Evolutionary conservation across 768 basidiomycete species (phyloP), one percentile per base, ranked within the genome.

Genomic region (Panaeolus papilionaceus): DNA sequence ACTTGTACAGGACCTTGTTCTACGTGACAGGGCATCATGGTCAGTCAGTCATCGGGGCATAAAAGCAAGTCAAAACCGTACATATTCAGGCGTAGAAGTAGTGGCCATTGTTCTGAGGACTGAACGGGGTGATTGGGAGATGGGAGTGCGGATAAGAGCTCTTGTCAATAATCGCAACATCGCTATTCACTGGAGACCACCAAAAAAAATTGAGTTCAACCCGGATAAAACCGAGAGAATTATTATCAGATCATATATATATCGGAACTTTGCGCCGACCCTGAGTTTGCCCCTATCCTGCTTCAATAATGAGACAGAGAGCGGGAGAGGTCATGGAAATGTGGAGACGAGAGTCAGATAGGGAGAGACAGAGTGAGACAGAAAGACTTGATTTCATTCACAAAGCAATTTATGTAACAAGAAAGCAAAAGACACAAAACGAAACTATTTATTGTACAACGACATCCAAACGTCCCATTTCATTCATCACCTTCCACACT

Each of bases 1-100:
- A 89, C 62, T 88, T 83, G 82, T 99, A 99, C 72, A 99, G 87
- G 58, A 88, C 84, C 80, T 92, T 92, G 91, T 99, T 99, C 97
- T 99, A 74, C 38, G 64, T 65, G 14, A 16, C 12, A 16, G 26
- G 28, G 20, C 47, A 62, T 28, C 68, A 68, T 49, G 61, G 61
- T 14, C 26, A 58, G 45, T 9, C 20, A 72, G 37, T 65, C 63
- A 61, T 26, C 58, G 26, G 38, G 42, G 16, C 3, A 11, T 12
- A 10, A 26, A 18, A 62, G 38, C 58, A 28, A 61, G 28, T 51
- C 47, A 62, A 64, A 67, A 3, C 83, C 89, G 18, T 71, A 90
- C 91, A 69, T 87, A 92, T 68, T 85, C 85, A 7, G 88, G 88
- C 28, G 88, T 91, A 73, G 75, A 80, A 47, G 80, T 73, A 23